Base-by-base conservation (phyloP, 2,329 filamentous ascomycete genomes). In the Neocucurbitaria cava region DNA sequence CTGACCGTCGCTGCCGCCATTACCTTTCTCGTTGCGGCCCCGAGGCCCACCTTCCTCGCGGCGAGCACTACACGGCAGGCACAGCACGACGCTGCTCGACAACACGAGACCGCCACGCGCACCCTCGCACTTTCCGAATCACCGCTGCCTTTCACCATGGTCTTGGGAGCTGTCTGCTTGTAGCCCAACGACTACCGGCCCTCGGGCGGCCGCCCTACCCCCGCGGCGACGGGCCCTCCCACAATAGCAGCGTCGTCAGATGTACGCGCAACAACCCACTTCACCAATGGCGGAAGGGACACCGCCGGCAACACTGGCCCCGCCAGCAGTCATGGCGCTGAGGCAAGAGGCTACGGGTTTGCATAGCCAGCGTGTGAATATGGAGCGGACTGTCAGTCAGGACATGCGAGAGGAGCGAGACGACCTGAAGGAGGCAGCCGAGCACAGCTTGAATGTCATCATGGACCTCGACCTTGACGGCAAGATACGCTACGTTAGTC, bases 391-490 rank as follows among this genome's bases (percentile, higher is more conserved):
- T 11, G 80, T 95, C 64, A 97, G 90, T 77, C 87, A 92, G 77
- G 89, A 96, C 74, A 97, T 98, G 68, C 89, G 91, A 66, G 92
- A 96, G 71, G 92, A 98, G 79, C 87, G 93, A 59, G 90, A 96
- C 73, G 94, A 98, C 74, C 84, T 99, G 65, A 92, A 93, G 71
- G 91, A 96, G 79, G 95, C 94, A 36, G 95, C 94, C 46, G 94
- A 98, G 78, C 92, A 97, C 79, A 97, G 93, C 20, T 83, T 96
- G 73, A 99, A 98, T 77, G 91, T 96, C 61, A 96, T 99, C 74
- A 85, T 99, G 72, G 94, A 99, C 78, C 83, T 99, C 62, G 92
- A 92, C 70, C 84, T 98, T 51, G 90, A 97, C 71, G 92, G 92
- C 62, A 89, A 87, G 57, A 89, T 99, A 69, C 90, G 92, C 77